phyloP scores from a whole-genome alignment of 1,139 yeast genomes.

The Groenewaldozyma sp. region DNA sequence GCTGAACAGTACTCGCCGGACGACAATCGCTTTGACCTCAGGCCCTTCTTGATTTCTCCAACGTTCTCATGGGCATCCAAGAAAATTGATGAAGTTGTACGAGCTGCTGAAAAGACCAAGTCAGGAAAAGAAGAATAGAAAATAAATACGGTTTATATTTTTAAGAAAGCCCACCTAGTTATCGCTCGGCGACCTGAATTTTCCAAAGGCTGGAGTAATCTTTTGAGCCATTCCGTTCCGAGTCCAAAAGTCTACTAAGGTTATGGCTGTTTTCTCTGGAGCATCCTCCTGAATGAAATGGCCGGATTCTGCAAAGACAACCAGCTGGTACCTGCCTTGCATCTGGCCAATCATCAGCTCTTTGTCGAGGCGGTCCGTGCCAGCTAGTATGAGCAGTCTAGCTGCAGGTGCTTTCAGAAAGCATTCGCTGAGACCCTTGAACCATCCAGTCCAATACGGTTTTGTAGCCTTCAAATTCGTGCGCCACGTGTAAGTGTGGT shows the following conservation, averaged over 20 bases:
- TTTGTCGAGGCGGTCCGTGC: conserved; percentile 82
- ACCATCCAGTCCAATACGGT: conserved; percentile 80
- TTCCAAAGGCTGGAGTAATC: conserved; percentile 25
- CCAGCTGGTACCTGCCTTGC: conserved; percentile 85
- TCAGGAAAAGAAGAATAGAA: conserved; percentile 2
- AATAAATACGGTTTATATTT: neutral
- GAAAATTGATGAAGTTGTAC: conserved; percentile 72
- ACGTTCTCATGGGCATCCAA: conserved; percentile 82
- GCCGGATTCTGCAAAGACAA: conserved; percentile 74
- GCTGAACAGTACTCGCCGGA: conserved; percentile 98
- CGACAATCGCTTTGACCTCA: conserved; percentile 87
- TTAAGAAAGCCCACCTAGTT: no score
- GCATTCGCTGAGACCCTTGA: conserved; percentile 52
- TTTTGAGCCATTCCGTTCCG: conserved; percentile 36
- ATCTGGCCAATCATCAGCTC: conserved; percentile 86
- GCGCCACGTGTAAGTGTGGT: conserved; percentile 39
- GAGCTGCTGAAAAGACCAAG: conserved; percentile 12
- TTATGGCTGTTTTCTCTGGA: conserved; percentile 53
- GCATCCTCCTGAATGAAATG: conserved; percentile 91
- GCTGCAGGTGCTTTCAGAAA: conserved; percentile 53
- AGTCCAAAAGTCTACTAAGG: conserved; percentile 43
- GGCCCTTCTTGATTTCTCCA: conserved; percentile 93
- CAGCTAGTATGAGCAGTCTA: conserved; percentile 73
- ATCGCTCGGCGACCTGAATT: conserved; percentile 16
- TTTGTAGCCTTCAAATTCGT: conserved; percentile 53